phyloP scores from a whole-genome alignment of 306 rosid genomes.

The apple (Malus domestica) region DNA sequence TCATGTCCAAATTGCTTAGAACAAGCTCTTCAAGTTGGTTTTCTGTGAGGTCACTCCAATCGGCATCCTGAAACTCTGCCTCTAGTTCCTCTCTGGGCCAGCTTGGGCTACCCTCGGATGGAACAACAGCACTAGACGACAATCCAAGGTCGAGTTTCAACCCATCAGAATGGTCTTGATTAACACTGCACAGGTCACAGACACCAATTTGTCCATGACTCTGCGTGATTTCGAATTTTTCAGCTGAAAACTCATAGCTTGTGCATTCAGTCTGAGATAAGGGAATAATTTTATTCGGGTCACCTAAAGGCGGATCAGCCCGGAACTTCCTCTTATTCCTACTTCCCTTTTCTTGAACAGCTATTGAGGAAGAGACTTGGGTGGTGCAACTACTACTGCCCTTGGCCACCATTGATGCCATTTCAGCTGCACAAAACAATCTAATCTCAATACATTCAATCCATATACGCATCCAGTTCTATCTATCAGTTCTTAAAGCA shows the following conservation, averaged over 20 bases:
- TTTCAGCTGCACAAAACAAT: slow-evolving; percentile 48
- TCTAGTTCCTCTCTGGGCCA: slow-evolving; percentile 52
- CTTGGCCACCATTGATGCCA: slow-evolving; percentile 71
- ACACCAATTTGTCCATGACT: slow-evolving; percentile 37
- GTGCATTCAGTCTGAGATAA: slow-evolving; percentile 55
- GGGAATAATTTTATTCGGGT: slow-evolving; percentile 38
- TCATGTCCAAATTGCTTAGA: slow-evolving; percentile 54
- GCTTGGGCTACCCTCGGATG: slow-evolving; percentile 38
- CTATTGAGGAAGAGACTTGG: slow-evolving; percentile 48
- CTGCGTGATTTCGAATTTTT: slow-evolving; percentile 45
- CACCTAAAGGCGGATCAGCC: slow-evolving; percentile 79
- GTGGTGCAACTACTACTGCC: slow-evolving; percentile 31
- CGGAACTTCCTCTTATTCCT: slow-evolving; percentile 92
- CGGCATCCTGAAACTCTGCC: slow-evolving; percentile 57
- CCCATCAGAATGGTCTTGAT: slow-evolving; percentile 52
- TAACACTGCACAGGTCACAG: slow-evolving; percentile 47
- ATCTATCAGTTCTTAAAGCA: slow-evolving; percentile 7
- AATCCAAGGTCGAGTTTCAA: slow-evolving; percentile 83
- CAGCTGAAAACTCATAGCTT: slow-evolving; percentile 75
- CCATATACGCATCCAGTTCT: not conserved
- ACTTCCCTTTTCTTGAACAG: slow-evolving; percentile 73
- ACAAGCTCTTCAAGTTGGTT: slow-evolving; percentile 74
- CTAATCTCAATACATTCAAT: slow-evolving; percentile 15
- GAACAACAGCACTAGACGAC: slow-evolving; percentile 40
- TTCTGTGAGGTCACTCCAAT: slow-evolving; percentile 85